These are phyloP conservation scores for Acacia crassicarpa DNA, from an alignment of 306 rosid genomes.

Conservation along the genomic window DNA sequence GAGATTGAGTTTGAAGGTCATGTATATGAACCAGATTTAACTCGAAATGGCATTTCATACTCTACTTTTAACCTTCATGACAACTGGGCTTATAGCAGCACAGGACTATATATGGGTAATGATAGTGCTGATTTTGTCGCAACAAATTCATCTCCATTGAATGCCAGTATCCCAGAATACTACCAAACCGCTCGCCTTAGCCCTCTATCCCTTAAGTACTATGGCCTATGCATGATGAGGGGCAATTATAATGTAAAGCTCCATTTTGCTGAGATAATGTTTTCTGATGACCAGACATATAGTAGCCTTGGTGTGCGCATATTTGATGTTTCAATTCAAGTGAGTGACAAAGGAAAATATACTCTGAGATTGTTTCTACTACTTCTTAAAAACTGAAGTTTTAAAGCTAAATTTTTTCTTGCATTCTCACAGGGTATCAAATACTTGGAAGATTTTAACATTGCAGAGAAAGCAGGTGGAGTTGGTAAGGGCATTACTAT, in stretches of 20 bases:
- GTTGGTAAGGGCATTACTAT: constrained; percentile 38
- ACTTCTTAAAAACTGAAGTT: background rate
- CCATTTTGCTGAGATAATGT: constrained; percentile 78
- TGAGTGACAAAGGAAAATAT: constrained; percentile 38
- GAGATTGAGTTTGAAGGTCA: constrained; percentile 23
- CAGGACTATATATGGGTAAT: constrained; percentile 39
- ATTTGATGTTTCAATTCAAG: constrained; percentile 80
- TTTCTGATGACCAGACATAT: constrained; percentile 37
- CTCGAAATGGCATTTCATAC: constrained; percentile 28
- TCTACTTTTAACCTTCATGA: constrained; percentile 22
- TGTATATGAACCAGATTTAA: constrained; percentile 48
- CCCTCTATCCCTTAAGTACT: constrained; percentile 68
- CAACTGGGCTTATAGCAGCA: constrained; percentile 74
- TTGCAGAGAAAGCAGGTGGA: constrained; percentile 61
- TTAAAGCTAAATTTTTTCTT: constrained; percentile 2
- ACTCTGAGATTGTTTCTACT: background rate
- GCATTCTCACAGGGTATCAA: constrained; percentile 45
- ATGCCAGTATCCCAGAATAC: constrained; percentile 25
- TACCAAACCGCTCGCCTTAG: constrained; percentile 61
- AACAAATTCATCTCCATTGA: constrained; percentile 33
- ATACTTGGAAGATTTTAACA: constrained; percentile 54
- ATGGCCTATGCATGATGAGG: constrained; percentile 60
- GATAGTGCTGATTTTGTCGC: background rate
- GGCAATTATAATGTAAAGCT: constrained; percentile 74
- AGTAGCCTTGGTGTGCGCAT: constrained; percentile 59